Conservation (phyloP, 2,329 filamentous ascomycete genomes). For the Trichoderma sp. region DNA sequence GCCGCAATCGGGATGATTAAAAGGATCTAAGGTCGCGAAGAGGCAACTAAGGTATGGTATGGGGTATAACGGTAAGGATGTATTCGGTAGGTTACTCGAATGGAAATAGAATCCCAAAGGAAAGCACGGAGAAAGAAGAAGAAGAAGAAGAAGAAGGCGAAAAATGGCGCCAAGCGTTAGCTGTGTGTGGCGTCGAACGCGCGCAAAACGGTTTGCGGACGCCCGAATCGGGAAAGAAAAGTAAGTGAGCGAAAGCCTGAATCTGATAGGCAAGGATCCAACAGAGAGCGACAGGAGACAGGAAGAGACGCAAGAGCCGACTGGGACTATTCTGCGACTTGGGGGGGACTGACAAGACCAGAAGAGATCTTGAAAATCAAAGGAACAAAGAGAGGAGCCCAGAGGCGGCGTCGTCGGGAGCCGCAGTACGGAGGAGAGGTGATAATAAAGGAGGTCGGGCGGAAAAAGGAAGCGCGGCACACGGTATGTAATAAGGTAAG, state of each 20-base stretch:
- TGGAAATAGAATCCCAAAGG: slow-evolving; percentile 23
- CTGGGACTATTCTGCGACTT: neutral
- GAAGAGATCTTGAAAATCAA: slow-evolving; percentile 17
- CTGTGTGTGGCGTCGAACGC: slow-evolving; percentile 16
- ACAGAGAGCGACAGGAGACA: slow-evolving; percentile 9
- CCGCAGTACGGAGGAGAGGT: slow-evolving; percentile 15
- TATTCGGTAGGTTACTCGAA: slow-evolving; percentile 20
- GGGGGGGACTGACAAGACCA: neutral
- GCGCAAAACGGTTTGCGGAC: slow-evolving; percentile 20
- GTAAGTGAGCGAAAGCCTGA: slow-evolving; percentile 17
- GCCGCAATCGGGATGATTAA: slow-evolving; percentile 23
- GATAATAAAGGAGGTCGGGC: slow-evolving; percentile 25
- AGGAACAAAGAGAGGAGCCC: slow-evolving; percentile 16
- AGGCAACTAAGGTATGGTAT: slow-evolving; percentile 2
- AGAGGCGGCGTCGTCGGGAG: slow-evolving; percentile 23
- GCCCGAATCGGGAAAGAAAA: slow-evolving; percentile 8
- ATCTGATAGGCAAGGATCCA: slow-evolving; percentile 14
- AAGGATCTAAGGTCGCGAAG: slow-evolving; percentile 18
- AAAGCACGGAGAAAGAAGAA: slow-evolving; percentile 9
- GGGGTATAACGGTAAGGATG: slow-evolving; percentile 14
- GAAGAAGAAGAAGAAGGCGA: slow-evolving; percentile 12
- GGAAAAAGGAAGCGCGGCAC: slow-evolving; percentile 28
- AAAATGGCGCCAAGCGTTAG: slow-evolving; percentile 22
- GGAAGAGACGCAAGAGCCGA: neutral
- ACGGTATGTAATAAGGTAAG: neutral